Evolutionary conservation across 371 early-diverging fungal species (phyloP).

Genomic region (Zopfochytrium polystomum): DNA sequence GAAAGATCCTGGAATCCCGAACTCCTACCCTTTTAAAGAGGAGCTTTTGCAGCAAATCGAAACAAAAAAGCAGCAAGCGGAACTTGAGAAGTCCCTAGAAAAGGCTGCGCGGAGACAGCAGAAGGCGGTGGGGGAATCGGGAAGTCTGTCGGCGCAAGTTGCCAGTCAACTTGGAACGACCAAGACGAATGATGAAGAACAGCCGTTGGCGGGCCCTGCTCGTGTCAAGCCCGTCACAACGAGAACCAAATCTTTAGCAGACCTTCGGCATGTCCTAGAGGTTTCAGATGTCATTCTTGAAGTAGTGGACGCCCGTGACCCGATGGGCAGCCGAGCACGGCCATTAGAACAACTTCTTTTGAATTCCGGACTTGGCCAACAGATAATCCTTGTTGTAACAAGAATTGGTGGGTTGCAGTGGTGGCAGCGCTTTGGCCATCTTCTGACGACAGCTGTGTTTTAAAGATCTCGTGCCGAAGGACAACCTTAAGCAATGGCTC

Average conservation of each 20-base stretch:
- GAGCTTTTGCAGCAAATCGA: slow-evolving; percentile 71
- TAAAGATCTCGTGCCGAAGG: slow-evolving; percentile 87
- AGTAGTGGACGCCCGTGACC: slow-evolving; percentile 97
- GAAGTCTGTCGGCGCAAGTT: too few species aligned
- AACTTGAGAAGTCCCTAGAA: too few species aligned
- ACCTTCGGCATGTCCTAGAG: too few species aligned
- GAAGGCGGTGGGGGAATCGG: too few species aligned
- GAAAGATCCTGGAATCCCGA: slow-evolving; percentile 93
- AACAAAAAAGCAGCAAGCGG: slow-evolving; percentile 7
- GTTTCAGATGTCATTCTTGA: slow-evolving; percentile 88
- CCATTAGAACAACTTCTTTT: slow-evolving; percentile 85
- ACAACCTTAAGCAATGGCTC: slow-evolving; percentile 86
- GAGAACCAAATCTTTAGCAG: too few species aligned
- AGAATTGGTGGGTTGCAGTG: slow-evolving; percentile 80
- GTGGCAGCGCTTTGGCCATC: too few species aligned
- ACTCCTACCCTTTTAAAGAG: slow-evolving; percentile 78
- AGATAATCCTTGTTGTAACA: slow-evolving; percentile 91
- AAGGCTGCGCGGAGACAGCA: too few species aligned
- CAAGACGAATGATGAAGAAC: too few species aligned
- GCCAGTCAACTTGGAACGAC: too few species aligned
- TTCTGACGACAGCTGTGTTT: slow-evolving; percentile 15
- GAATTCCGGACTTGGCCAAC: slow-evolving; percentile 77
- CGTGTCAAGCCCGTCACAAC: too few species aligned
- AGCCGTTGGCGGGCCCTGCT: too few species aligned
- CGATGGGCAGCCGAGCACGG: slow-evolving; percentile 84